Conservation (phyloP, 139 green algal genomes). For the Picochlorum costavermella region DNA sequence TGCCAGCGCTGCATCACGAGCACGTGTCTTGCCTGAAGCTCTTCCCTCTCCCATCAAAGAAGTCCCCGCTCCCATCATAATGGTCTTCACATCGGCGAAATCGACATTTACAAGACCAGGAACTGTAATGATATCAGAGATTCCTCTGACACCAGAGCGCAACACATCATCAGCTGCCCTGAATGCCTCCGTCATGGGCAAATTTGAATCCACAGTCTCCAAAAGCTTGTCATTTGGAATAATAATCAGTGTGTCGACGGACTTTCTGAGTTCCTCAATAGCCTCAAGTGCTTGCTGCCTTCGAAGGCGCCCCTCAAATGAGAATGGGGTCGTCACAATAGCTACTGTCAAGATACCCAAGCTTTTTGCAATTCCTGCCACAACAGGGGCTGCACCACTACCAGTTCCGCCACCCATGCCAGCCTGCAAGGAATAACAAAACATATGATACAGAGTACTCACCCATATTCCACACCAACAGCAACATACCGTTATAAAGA, state of each 20-base stretch:
- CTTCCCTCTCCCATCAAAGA: constrained; percentile 77
- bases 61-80: constrained; percentile 85
- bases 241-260: constrained; percentile 80
- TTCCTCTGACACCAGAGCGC: constrained; percentile 78
- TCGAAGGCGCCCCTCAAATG: constrained; percentile 77
- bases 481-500: constrained; percentile 77
- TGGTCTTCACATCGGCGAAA: constrained; percentile 89
- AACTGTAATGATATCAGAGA: constrained; percentile 94
- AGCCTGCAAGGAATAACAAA: constrained; percentile 20
- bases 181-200: constrained; percentile 85
- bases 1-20: constrained; percentile 45
- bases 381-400: constrained; percentile 80
- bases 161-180: constrained; percentile 85
- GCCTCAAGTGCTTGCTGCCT: constrained; percentile 48
- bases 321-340: constrained; percentile 92
- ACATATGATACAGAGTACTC: not conserved
- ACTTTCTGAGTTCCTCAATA: constrained; percentile 63
- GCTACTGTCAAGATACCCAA: constrained; percentile 78
- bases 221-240: constrained; percentile 88
- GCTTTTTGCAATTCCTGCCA: constrained; percentile 69
- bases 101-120: constrained; percentile 96
- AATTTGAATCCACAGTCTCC: constrained; percentile 60
- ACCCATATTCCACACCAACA: not conserved
- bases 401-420: constrained; percentile 92
- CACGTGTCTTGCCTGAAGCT: constrained; percentile 34